Evolutionary conservation across 2,329 filamentous ascomycete genomes (phyloP), one percentile per base, ranked within the genome.

Genomic region (Magnaporthiopsis poae): DNA sequence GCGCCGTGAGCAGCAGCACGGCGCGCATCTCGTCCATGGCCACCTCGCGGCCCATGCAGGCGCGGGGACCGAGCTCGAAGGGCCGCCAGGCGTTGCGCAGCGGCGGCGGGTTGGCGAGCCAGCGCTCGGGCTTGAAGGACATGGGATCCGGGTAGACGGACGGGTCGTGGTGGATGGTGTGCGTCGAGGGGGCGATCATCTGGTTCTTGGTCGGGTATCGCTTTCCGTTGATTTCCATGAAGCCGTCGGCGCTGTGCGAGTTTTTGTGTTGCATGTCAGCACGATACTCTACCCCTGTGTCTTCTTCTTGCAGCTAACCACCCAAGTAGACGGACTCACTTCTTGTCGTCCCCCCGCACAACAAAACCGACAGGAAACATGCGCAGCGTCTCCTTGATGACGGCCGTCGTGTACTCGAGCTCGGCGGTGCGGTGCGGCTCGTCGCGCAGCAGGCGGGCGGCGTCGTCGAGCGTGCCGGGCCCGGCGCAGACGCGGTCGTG

Each of bases 361-460:
- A 79, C 78, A 64, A 76, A 79, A 0, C 81, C 83, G 0, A 84
- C 79, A 0, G 83, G 83, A 69, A 81, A 84, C 46, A 86, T 71
- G 12, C 84, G 79, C 25, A 86, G 74, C 0, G 79, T 76, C 73
- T 88, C 85, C 69, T 85, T 84, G 68, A 85, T 79, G 27, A 85
- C 79, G 60, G 83, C 84, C 12, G 75, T 76, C 3, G 83, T 84
- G 71, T 84, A 86, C 0, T 78, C 77, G n/a, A 60, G 39, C 61
- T 66, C 61, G 39, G 25, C 27, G 21, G 31, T 13, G 39, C 61
- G 46, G 15, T 60, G 65, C 61, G 65, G 61, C 39, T 60, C 35
- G 11, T 59, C n/a, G 39, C 31, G 33, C 36, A 63, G 39, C 33
- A 66, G 36, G 60, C 35, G 27, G n/a, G 25, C 25, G 29, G 61